Evolutionary conservation across 2,329 filamentous ascomycete genomes (phyloP).

Genomic region (Cercospora janseana): DNA sequence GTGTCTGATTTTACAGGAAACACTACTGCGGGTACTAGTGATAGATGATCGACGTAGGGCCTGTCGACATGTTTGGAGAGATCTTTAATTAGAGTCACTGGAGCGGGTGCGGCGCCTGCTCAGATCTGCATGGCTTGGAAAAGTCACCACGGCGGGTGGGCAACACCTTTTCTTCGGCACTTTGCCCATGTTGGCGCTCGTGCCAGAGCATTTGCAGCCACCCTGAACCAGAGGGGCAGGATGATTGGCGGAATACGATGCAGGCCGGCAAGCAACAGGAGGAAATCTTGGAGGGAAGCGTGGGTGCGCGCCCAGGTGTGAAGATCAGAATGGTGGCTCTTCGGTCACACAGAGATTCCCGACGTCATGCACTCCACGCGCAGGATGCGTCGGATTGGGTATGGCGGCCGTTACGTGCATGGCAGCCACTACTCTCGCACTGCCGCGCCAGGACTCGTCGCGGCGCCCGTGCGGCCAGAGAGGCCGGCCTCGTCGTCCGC

Average conservation of each 20-base stretch:
- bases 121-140: conserved; percentile 4
- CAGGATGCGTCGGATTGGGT: background rate
- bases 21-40: conserved; percentile 2
- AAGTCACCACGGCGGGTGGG: background rate
- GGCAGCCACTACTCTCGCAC: background rate
- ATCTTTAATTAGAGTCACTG: conserved; percentile 8
- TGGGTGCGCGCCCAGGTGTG: too few relatives aligned
- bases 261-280: too few relatives aligned
- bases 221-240: background rate
- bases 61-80: background rate
- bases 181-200: background rate
- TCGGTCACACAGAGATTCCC: conserved; percentile 8
- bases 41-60: conserved; percentile 7
- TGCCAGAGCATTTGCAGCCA: background rate
- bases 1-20: background rate
- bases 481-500: background rate
- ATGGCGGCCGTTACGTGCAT: conserved; percentile 6
- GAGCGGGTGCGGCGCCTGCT: conserved; percentile 4
- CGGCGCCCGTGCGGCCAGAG: too few relatives aligned
- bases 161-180: background rate
- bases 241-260: conserved; percentile 2
- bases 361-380: conserved; percentile 12
- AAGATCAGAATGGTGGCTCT: background rate
- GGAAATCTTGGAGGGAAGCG: too few relatives aligned
- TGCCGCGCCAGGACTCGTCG: too few relatives aligned